Evolutionary conservation across 2,329 filamentous ascomycete genomes (phyloP).

Genomic region (Sordariomycetes sp.): DNA sequence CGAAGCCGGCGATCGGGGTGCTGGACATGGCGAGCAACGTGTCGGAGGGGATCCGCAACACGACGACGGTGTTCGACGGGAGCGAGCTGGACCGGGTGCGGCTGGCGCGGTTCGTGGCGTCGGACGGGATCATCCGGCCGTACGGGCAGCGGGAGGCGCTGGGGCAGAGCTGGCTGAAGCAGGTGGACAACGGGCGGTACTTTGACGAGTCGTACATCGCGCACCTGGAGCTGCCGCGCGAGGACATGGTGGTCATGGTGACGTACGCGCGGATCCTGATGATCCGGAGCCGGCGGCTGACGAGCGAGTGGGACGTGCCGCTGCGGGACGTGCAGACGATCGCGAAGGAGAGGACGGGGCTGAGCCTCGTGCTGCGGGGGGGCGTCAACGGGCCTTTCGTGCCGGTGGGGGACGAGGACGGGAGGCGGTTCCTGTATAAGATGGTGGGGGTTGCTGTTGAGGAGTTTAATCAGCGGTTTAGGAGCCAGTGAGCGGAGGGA

Average conservation of each 20-base stretch:
- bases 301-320: constrained; percentile 90
- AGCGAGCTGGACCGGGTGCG: constrained; percentile 90
- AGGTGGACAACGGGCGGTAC: constrained; percentile 92
- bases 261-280: constrained; percentile 83
- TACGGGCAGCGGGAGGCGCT: constrained; percentile 93
- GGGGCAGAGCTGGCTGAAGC: constrained; percentile 98
- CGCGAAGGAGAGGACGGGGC: constrained; percentile 87
- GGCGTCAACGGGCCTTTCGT: constrained; percentile 92
- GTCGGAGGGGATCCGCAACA: constrained; percentile 95
- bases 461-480: constrained; percentile 55
- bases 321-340: constrained; percentile 96
- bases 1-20: constrained; percentile 92
- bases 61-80: constrained; percentile 94
- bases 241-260: constrained; percentile 84
- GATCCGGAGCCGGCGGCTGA: constrained; percentile 74
- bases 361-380: constrained; percentile 79
- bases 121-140: constrained; percentile 86
- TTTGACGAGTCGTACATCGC: constrained; percentile 98
- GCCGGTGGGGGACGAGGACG: constrained; percentile 80
- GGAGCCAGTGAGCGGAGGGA: constrained; percentile 11
- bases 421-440: constrained; percentile 50
- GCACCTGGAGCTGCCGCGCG: constrained; percentile 80
- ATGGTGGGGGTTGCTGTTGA: constrained; percentile 57
- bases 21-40: constrained; percentile 96
- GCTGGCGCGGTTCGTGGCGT: constrained; percentile 83